These are phyloP conservation scores for Chytriomyces hyalinus DNA, from an alignment of 192 early-diverging fungal genomes.

Conservation along the genomic window DNA sequence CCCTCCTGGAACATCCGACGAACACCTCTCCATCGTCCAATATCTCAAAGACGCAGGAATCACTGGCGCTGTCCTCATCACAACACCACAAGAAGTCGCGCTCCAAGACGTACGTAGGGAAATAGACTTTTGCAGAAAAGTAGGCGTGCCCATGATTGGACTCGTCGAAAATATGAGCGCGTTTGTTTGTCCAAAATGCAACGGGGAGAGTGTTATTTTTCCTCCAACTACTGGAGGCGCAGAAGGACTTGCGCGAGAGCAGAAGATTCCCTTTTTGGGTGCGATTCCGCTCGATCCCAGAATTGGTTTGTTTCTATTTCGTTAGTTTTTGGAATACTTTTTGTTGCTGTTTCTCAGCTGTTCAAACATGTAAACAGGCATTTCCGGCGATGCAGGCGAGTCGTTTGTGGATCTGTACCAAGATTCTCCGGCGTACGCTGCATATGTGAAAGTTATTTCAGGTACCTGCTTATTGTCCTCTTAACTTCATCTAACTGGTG, in stretches of 20 bases:
- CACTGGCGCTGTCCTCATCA: conserved; percentile 92
- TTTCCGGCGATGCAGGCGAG: conserved; percentile 84
- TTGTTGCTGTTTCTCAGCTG: not conserved
- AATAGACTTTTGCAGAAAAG: conserved; percentile 64
- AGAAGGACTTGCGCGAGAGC: conserved; percentile 84
- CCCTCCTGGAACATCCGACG: conserved; percentile 97
- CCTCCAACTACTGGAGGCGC: conserved; percentile 83
- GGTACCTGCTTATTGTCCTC: too few species aligned
- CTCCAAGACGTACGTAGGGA: conserved; percentile 66
- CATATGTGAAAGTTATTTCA: conserved; percentile 49
- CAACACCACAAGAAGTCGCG: conserved; percentile 86
- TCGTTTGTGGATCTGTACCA: conserved; percentile 89
- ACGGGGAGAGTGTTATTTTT: conserved; percentile 88
- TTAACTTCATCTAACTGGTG: too few species aligned
- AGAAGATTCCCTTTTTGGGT: conserved; percentile 85
- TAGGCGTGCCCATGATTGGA: conserved; percentile 52
- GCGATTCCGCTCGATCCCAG: conserved; percentile 90
- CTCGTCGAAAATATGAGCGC: conserved; percentile 64
- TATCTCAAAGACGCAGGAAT: conserved; percentile 77
- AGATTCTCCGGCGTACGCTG: conserved; percentile 77
- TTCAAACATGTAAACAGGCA: conserved; percentile 48
- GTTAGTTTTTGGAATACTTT: conserved; percentile 14
- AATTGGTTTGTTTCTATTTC: conserved; percentile 41
- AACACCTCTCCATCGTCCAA: conserved; percentile 92
- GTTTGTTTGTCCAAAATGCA: conserved; percentile 55